A percentile compares a stretch with the other conserved stretches of the same genome.
phyloP scores from a whole-genome alignment of 139 green algal species.

The Chlorella sorokiniana region DNA sequence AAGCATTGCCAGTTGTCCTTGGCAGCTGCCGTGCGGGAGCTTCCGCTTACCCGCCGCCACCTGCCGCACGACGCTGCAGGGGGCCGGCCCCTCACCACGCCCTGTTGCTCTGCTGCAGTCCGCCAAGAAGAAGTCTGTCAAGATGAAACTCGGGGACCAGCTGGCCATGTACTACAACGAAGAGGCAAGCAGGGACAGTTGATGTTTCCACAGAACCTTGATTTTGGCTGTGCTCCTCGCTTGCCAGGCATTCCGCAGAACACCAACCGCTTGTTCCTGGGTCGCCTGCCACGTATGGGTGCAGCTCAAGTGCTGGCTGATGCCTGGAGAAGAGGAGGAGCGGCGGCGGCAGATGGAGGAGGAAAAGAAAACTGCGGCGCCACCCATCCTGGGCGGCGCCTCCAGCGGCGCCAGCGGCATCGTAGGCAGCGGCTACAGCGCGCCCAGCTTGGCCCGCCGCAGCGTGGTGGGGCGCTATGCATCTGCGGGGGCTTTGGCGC shows the following conservation, averaged over 20 bases:
- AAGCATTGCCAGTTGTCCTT: too few species aligned
- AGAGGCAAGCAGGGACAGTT: slow-evolving; percentile 10
- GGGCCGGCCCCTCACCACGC: not conserved
- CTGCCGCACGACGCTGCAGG: not conserved
- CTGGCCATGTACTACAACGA: slow-evolving; percentile 49
- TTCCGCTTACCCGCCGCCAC: not conserved
- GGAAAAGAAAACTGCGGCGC: slow-evolving; percentile 23
- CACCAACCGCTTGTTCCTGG: too few species aligned
- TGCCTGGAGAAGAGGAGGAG: slow-evolving; percentile 45
- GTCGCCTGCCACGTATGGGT: too few species aligned
- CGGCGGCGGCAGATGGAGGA: slow-evolving; percentile 27
- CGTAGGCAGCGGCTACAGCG: not conserved
- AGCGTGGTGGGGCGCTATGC: slow-evolving; percentile 22
- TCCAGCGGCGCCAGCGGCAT: not conserved
- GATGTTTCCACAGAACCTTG: not conserved
- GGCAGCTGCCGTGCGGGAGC: not conserved
- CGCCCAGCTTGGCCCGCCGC: not conserved
- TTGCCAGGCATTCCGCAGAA: too few species aligned
- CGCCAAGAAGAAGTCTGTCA: slow-evolving; percentile 25
- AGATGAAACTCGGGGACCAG: slow-evolving; percentile 38
- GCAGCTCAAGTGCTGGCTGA: slow-evolving; percentile 53
- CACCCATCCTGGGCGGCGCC: slow-evolving; percentile 1
- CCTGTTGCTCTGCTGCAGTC: not conserved
- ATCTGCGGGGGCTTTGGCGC: slow-evolving; percentile 7
- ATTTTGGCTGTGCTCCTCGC: too few species aligned